Conservation (phyloP, 768 basidiomycete species). For the Leccinum barrowsii region DNA sequence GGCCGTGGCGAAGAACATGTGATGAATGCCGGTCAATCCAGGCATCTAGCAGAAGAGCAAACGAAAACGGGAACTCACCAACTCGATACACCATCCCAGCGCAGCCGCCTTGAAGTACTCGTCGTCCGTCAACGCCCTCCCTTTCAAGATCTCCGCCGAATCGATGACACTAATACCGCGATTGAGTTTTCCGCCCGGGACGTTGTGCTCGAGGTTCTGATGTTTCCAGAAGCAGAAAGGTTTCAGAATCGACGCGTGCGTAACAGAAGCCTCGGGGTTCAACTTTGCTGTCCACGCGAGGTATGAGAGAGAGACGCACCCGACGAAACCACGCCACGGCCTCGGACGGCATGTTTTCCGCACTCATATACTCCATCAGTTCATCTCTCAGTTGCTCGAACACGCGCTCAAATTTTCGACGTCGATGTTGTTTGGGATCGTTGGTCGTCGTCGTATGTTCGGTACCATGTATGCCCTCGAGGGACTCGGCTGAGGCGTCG, state of each 20-base stretch:
- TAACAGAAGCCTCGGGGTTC: neutral
- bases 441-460: neutral
- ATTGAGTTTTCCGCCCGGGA: constrained; percentile 94
- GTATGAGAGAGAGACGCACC: constrained; percentile 41
- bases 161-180: constrained; percentile 95
- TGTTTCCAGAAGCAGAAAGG: neutral
- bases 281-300: neutral
- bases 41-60: neutral
- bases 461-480: neutral
- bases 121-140: constrained; percentile 54
- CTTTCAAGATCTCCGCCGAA: constrained; percentile 84
- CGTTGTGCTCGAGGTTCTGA: constrained; percentile 88
- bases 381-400: constrained; percentile 73
- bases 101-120: constrained; percentile 50
- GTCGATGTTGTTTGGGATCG: constrained; percentile 37
- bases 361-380: constrained; percentile 64
- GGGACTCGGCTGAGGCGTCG: neutral
- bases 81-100: constrained; percentile 93
- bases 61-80: constrained; percentile 44
- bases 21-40: neutral
- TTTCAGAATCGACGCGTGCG: neutral
- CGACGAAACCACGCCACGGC: constrained; percentile 80
- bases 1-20: neutral
- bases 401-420: constrained; percentile 65
- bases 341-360: constrained; percentile 76